phyloP scores from a whole-genome alignment of 768 basidiomycete species.

The Tulasnella sp. region DNA sequence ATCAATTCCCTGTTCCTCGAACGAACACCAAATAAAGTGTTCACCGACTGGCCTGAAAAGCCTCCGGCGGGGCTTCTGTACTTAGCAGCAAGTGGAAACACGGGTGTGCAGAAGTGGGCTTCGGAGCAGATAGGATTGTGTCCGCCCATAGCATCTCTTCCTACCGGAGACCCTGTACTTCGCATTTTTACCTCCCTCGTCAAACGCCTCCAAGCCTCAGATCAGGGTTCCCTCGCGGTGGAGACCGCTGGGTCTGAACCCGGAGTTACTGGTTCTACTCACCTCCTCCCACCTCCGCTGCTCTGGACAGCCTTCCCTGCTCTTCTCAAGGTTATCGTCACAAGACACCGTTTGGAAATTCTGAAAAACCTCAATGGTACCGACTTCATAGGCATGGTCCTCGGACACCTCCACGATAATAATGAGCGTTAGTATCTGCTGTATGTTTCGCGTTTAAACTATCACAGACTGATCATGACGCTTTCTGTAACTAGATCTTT shows the following conservation, averaged over 20 bases:
- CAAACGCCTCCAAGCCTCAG: slow-evolving; percentile 3
- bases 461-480: slow-evolving; percentile 8
- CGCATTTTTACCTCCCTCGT: background rate
- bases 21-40: slow-evolving; percentile 29
- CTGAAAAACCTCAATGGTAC: background rate
- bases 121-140: background rate
- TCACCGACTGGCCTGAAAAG: slow-evolving; percentile 46
- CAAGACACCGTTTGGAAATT: background rate
- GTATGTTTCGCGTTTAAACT: slow-evolving; percentile 10
- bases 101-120: slow-evolving; percentile 20
- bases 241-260: background rate
- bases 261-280: background rate
- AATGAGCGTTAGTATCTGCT: slow-evolving; percentile 45
- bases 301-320: background rate
- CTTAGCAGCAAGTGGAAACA: slow-evolving; percentile 30
- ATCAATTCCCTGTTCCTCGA: slow-evolving; percentile 36
- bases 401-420: slow-evolving; percentile 48
- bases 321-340: background rate
- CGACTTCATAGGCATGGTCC: slow-evolving; percentile 31
- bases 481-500: slow-evolving; percentile 41
- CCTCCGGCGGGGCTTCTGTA: slow-evolving; percentile 52
- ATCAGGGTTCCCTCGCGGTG: background rate
- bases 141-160: background rate
- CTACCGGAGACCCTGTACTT: background rate
- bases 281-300: background rate